Evolutionary conservation across 129 eudicot species (phyloP), one percentile per base, ranked within the genome.

Genomic region (Flaveria linearis): DNA sequence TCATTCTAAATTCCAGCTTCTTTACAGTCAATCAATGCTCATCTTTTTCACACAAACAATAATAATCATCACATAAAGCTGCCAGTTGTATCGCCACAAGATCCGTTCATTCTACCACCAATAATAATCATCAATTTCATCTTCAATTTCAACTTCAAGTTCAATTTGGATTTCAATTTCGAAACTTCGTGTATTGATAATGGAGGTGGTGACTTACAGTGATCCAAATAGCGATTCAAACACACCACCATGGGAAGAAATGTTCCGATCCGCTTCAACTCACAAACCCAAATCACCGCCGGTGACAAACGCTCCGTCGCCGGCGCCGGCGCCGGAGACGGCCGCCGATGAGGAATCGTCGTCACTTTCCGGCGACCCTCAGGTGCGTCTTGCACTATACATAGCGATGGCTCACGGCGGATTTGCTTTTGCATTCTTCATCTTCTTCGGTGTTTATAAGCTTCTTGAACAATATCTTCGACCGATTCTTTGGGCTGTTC

Each of bases 371-470:
- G 80, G 74, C n/a, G 95, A 95, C 60, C 85, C 96, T 9, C 99
- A 95, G 92, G 99, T 91, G 46, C 87, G 92, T 51, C 83, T 95
- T 0, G 96, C 99, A 15, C 84, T 95, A 20, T 95, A 91, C 84
- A 91, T 95, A 78, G 92, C 99, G 72, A 91, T 89, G 94, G 97
- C 99, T 17, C 99, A 95, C 71, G 97, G 89, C 12, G 93, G 92
- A 1, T 86, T 91, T 23, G 94, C 87, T 9, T 86, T 95, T 45
- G 39, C 93, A 5, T 76, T 91, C n/a, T 78, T 95, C 12, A 72
- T 86, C 56, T 83, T 91, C 13, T 91, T 79, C 58, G 96, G 86
- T 26, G 90, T 95, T 13, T 85, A 86, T 76, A 90, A 78, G 41
- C 83, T 95, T 16, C 91, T 95, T 0, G 92, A 95, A 81, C 95